Conservation (phyloP, 768 basidiomycete genomes). For the Leccinum pellstonianum region DNA sequence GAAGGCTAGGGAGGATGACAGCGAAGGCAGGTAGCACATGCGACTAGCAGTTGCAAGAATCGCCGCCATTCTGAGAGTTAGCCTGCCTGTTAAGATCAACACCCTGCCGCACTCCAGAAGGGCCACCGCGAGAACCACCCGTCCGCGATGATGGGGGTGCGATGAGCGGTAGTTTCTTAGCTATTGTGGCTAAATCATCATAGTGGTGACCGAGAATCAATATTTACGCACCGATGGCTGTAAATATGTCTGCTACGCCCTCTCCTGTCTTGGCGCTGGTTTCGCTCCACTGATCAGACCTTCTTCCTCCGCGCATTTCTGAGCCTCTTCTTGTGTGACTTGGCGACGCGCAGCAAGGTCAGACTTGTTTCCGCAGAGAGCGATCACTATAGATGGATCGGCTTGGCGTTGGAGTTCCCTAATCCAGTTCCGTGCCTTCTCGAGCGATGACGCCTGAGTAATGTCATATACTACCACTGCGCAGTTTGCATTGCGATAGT, state of each 20-base stretch:
- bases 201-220: not conserved
- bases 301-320: constrained; percentile 91
- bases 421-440: constrained; percentile 97
- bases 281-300: constrained; percentile 86
- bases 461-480: constrained; percentile 97
- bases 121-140: constrained; percentile 50
- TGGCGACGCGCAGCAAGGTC: constrained; percentile 85
- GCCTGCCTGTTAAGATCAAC: constrained; percentile 82
- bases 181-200: constrained; percentile 37
- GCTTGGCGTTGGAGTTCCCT: constrained; percentile 96
- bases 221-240: constrained; percentile 67
- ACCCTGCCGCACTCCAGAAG: constrained; percentile 54
- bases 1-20: constrained; percentile 8
- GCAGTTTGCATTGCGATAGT: constrained; percentile 93
- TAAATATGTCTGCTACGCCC: constrained; percentile 84
- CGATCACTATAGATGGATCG: constrained; percentile 94
- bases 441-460: constrained; percentile 85
- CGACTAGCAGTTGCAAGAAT: constrained; percentile 73
- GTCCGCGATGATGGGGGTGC: constrained; percentile 66
- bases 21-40: constrained; percentile 9
- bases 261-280: constrained; percentile 89
- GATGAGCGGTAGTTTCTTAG: constrained; percentile 86
- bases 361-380: constrained; percentile 93
- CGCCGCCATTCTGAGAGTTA: constrained; percentile 46
- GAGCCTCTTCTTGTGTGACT: constrained; percentile 83